Evolutionary conservation across 352 stramenopile genomes (phyloP).

Genomic region (Phytophthora rubi): DNA sequence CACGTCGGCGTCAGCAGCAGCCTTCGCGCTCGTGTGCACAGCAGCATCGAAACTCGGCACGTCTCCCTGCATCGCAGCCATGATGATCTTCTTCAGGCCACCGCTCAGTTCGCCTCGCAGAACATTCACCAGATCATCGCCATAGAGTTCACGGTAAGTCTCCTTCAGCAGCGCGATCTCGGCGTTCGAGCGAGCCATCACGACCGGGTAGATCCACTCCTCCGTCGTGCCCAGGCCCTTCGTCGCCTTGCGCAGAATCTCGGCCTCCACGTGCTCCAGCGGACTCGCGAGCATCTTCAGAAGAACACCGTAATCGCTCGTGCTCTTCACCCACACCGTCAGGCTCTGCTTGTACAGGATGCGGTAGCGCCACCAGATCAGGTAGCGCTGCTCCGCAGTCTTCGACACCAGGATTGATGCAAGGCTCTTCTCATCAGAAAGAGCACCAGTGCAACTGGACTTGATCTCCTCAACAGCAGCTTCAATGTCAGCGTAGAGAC

Average conservation of each 20-base stretch:
- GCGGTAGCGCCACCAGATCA: conserved; percentile 35
- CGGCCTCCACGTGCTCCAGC: conserved; percentile 61
- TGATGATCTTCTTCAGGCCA: conserved; percentile 64
- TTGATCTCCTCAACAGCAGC: conserved; percentile 51
- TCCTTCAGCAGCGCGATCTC: conserved; percentile 79
- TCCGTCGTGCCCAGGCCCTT: conserved; percentile 47
- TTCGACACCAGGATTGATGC: conserved; percentile 28
- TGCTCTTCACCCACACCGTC: conserved; percentile 60
- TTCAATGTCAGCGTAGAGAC: conserved; percentile 45
- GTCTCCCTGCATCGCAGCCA: conserved; percentile 45
- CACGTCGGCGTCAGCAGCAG: conserved; percentile 50
- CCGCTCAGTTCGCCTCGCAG: conserved; percentile 56
- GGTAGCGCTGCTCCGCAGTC: conserved; percentile 29
- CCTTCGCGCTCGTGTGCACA: conserved; percentile 63
- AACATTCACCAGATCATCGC: conserved; percentile 51
- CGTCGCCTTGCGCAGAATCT: conserved; percentile 51
- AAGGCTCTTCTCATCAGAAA: conserved; percentile 23
- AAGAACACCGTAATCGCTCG: conserved; percentile 60
- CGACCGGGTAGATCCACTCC: conserved; percentile 59
- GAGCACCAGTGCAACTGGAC: conserved; percentile 5
- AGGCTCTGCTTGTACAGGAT: conserved; percentile 69
- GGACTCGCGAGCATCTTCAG: conserved; percentile 52
- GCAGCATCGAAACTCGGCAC: conserved; percentile 48
- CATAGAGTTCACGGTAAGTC: conserved; percentile 56
- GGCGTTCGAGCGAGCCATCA: conserved; percentile 60